Evolutionary conservation across 495 filamentous ascomycete genomes (phyloP), one percentile per base, ranked within the genome.

Genomic region (Neurospora sp.): DNA sequence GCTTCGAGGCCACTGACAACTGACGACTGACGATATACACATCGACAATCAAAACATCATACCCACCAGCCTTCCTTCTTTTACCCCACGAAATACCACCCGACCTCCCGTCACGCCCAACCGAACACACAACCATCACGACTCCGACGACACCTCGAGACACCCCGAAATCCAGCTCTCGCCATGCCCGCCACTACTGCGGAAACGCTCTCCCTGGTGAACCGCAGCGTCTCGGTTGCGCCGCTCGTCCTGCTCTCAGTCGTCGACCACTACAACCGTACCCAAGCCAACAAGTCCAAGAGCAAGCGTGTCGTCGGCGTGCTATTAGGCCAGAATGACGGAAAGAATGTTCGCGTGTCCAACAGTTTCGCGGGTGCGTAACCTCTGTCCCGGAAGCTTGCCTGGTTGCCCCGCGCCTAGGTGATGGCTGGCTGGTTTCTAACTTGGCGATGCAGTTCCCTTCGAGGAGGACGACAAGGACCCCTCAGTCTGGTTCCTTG

Each of bases 391-490:
- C 18, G 39, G 35, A 38, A 35, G 53, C 69, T 37, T 18, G 6
- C 16, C 27, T 31, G 39, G 22, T 69, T 35, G 69, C 68, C 35
- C 38, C 45, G 40, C 42, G 27, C 35, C 27, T 3, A 39, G 22
- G 44, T 69, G 45, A 53, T 22, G 40, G 42, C 14, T 45, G 37
- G 10, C 31, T 10, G 18, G 44, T 35, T 31, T 70, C 71, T 75
- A 71, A 76, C 71, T 40, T 70, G 69, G 39, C 70, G 74, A 39
- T 69, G 40, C 82, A 97, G 96, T 99, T 31, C 96, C 96, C 3
- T 99, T 99, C 81, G 96, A 99, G 83, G 96, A 99, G 85, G 96
- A 99, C 81, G 94, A 97, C 76, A 97, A 96, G 81, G 95, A 98
- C 81, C 95, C 96, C 8, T 96, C 94, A 27, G 96, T 99, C 75